Conservation (phyloP, 768 basidiomycete species). For the Leccinellum albellum region DNA sequence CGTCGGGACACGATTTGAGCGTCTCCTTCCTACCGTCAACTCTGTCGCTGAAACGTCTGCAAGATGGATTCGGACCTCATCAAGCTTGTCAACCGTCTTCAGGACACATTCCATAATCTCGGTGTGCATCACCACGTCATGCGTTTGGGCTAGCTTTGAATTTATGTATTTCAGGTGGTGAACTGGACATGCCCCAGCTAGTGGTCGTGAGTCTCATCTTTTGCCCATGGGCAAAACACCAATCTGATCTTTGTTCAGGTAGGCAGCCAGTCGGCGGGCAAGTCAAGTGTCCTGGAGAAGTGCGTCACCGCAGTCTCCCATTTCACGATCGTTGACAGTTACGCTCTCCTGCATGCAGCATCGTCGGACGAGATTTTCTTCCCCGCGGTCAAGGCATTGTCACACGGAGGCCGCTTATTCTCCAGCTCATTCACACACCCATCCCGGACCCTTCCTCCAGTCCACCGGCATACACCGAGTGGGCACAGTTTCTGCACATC, state of each 20-base stretch:
- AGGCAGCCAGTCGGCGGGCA: constrained; percentile 94
- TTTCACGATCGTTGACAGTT: neutral
- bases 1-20: constrained; percentile 13
- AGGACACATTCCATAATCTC: constrained; percentile 87
- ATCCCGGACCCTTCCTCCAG: constrained; percentile 46
- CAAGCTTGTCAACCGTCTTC: constrained; percentile 90
- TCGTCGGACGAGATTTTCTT: constrained; percentile 91
- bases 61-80: constrained; percentile 93
- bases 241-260: constrained; percentile 48
- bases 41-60: neutral
- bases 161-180: constrained; percentile 62
- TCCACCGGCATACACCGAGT: constrained; percentile 62
- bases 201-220: constrained; percentile 62
- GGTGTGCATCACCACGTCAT: constrained; percentile 45
- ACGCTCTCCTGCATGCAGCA: constrained; percentile 43
- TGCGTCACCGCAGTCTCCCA: constrained; percentile 37
- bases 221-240: neutral
- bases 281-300: constrained; percentile 96
- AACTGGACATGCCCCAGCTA: constrained; percentile 90
- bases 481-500: constrained; percentile 95
- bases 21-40: constrained; percentile 2
- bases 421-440: constrained; percentile 94
- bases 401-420: constrained; percentile 89
- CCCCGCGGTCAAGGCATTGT: constrained; percentile 92
- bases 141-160: constrained; percentile 5